Evolutionary conservation across 306 rosid genomes (phyloP).

Genomic region (Quercus suber): DNA sequence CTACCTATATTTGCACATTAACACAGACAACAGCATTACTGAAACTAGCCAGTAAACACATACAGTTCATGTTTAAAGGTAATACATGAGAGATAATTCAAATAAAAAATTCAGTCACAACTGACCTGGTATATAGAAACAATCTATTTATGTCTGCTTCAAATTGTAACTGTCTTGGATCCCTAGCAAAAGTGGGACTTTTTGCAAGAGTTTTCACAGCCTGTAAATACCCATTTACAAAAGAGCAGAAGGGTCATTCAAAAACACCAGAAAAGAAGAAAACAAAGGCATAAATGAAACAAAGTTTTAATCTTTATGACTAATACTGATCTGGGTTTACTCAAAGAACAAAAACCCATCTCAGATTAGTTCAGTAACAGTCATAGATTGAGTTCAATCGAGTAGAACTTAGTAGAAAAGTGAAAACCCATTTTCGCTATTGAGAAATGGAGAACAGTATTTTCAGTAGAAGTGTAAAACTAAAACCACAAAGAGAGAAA

Average conservation of each 20-base stretch:
- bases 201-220: slow-evolving; percentile 64
- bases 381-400: no score
- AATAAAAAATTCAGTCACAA: slow-evolving; percentile 4
- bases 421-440: no score
- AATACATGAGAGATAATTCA: background rate
- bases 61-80: background rate
- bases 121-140: slow-evolving; percentile 78
- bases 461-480: no score
- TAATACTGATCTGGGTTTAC: background rate
- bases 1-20: background rate
- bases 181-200: slow-evolving; percentile 50
- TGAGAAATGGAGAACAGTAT: no score
- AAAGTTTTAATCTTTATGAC: background rate
- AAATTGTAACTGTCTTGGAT: slow-evolving; percentile 74
- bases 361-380: background rate
- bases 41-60: background rate
- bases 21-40: background rate
- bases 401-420: no score
- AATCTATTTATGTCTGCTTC: slow-evolving; percentile 83
- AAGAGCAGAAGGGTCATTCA: no score
- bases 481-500: no score
- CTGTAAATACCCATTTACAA: slow-evolving; percentile 30
- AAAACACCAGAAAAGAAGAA: background rate
- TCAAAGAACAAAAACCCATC: background rate
- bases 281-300: background rate